Evolutionary conservation across 2,329 filamentous ascomycete species (phyloP).

Genomic region (Boeremia lycopersici): DNA sequence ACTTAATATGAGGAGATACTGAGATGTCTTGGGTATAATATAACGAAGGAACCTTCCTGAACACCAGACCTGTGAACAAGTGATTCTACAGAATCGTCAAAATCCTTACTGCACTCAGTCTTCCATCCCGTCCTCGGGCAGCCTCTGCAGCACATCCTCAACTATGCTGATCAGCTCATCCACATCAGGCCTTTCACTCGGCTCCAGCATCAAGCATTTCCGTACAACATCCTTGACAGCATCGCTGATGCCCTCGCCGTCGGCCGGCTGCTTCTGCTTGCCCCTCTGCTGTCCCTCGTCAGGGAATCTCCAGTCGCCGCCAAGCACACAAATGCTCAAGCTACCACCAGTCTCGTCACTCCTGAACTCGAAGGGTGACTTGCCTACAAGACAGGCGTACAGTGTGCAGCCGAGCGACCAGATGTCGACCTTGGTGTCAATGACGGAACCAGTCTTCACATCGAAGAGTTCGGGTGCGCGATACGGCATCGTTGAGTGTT

Average conservation of each 20-base stretch:
- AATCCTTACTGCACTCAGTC: background rate
- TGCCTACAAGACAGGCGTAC: conserved; percentile 94
- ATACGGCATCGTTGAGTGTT: conserved; percentile 98
- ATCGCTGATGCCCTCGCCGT: conserved; percentile 71
- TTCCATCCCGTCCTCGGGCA: conserved; percentile 65
- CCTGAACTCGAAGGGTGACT: conserved; percentile 94
- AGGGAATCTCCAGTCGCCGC: conserved; percentile 95
- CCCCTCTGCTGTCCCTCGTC: conserved; percentile 72
- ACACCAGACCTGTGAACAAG: background rate
- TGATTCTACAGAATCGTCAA: conserved; percentile 1
- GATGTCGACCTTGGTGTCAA: conserved; percentile 97
- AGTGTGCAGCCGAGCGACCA: conserved; percentile 98
- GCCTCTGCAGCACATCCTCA: conserved; percentile 70
- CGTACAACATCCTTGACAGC: conserved; percentile 85
- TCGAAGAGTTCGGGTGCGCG: conserved; percentile 97
- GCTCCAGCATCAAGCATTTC: conserved; percentile 84
- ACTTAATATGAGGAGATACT: background rate
- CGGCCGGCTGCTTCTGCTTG: conserved; percentile 56
- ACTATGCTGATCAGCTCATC: conserved; percentile 81
- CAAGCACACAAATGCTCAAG: conserved; percentile 87
- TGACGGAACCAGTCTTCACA: conserved; percentile 87
- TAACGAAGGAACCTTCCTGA: background rate
- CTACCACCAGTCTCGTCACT: conserved; percentile 96
- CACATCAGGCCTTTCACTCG: conserved; percentile 84
- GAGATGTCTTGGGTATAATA: background rate